A percentile compares a stretch with the other conserved stretches of the same genome.
phyloP scores from a whole-genome alignment of 139 green algal species.

The Chlorella sp. region DNA sequence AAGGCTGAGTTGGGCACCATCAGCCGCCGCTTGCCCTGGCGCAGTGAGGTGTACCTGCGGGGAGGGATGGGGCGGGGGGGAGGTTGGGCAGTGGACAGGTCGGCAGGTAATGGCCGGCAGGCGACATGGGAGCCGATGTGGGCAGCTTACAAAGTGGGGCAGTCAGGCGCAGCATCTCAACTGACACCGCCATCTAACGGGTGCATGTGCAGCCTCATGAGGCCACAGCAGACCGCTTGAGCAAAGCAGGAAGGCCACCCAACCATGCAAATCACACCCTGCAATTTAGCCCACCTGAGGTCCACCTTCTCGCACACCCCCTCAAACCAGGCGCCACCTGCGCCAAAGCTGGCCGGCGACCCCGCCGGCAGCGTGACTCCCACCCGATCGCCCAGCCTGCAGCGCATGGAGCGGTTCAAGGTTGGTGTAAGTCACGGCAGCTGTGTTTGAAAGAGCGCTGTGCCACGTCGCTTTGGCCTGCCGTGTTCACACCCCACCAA shows the following conservation, averaged over 20 bases:
- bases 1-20: slow-evolving; percentile 77
- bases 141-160: background rate
- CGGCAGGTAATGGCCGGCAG: background rate
- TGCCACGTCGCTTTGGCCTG: too few relatives aligned
- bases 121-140: background rate
- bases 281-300: slow-evolving; percentile 63
- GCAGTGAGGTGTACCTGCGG: slow-evolving; percentile 65
- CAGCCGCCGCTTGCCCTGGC: slow-evolving; percentile 62
- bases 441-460: too few relatives aligned
- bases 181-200: too few relatives aligned
- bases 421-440: too few relatives aligned
- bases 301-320: slow-evolving; percentile 77
- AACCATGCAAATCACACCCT: too few relatives aligned
- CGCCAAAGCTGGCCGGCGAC: slow-evolving; percentile 7
- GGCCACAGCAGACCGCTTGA: too few relatives aligned
- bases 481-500: too few relatives aligned
- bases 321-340: slow-evolving; percentile 67
- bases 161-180: background rate
- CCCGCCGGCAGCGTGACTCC: slow-evolving; percentile 53
- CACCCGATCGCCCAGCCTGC: slow-evolving; percentile 71
- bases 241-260: background rate
- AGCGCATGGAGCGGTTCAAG: too few relatives aligned
- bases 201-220: too few relatives aligned
- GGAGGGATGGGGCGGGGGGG: background rate
- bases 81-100: too few relatives aligned